Evolutionary conservation across 2,329 filamentous ascomycete species (phyloP).

Genomic region (Eutypa lata): DNA sequence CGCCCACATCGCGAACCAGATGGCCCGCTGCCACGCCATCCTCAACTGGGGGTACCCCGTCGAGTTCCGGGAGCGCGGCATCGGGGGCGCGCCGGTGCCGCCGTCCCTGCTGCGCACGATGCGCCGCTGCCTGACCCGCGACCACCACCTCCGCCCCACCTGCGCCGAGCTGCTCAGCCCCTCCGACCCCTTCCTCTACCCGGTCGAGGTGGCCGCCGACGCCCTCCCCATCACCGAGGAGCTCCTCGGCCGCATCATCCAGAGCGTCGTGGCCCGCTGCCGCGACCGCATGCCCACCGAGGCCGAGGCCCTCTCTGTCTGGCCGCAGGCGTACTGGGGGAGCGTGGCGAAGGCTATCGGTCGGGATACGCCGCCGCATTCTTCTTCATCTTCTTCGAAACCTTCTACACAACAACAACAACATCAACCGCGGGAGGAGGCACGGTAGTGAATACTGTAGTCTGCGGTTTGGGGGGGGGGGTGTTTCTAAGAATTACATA

Average conservation of each 20-base stretch:
- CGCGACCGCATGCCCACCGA: constrained; percentile 58
- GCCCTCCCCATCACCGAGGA: constrained; percentile 61
- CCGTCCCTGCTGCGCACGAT: constrained; percentile 58
- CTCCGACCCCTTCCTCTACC: constrained; percentile 62
- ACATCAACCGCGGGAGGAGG: too few relatives aligned
- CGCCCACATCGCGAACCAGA: constrained; percentile 83
- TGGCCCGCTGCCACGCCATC: constrained; percentile 82
- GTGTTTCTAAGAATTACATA: too few relatives aligned
- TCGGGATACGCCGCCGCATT: constrained; percentile 17
- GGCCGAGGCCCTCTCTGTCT: constrained; percentile 50
- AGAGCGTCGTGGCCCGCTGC: constrained; percentile 59
- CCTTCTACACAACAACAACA: too few relatives aligned
- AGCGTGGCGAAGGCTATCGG: constrained; percentile 53
- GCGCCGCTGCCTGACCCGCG: constrained; percentile 59
- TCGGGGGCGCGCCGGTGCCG: constrained; percentile 63
- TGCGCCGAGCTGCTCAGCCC: constrained; percentile 59
- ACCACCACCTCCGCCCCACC: constrained; percentile 60
- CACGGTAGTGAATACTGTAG: too few relatives aligned
- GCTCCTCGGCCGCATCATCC: constrained; percentile 58
- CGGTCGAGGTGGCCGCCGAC: constrained; percentile 52
- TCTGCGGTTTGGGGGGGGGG: too few relatives aligned
- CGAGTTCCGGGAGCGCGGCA: constrained; percentile 65
- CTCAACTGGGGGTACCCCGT: constrained; percentile 74
- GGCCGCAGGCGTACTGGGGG: constrained; percentile 61
- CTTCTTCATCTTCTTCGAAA: neutral